Evolutionary conservation across 192 early-diverging fungal species (phyloP), one percentile per base, ranked within the genome.

Genomic region (Coemansia sp.): DNA sequence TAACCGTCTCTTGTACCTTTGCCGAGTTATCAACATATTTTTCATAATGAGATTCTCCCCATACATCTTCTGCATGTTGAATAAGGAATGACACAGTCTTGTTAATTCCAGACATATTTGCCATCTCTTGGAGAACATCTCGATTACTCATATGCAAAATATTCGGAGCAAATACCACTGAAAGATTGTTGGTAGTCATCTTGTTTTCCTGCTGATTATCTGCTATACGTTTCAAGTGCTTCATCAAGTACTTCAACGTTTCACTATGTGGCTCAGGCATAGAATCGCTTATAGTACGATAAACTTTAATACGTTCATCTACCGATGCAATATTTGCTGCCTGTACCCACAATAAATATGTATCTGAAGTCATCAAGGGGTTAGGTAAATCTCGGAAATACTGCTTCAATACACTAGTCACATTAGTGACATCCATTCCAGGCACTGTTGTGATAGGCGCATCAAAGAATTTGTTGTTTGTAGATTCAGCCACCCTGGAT

Each of bases 91-190:
- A 84, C 24, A 91, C 82, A 0, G 78, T 79, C 37, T 80, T 63
- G 68, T 87, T 91, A 50, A 85, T 89, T 32, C 74, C 79, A 9
- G 76, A 77, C 85, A 88, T 91, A 44, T 91, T 86, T 32, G 80
- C 48, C 51, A 91, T 80, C 55, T 88, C 87, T 15, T 64, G 61
- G 14, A 72, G 64, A 24, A 84, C 54, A 46, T 86, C 55, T 37
- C 35, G 44, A 34, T 70, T 75, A 10, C 62, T 75, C 68, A 82
- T 81, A 11, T 83, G 81, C 74, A 91, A 60, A 23, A 98, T 58
- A 5, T 88, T 94, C 9, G 91, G 92, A 4, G 86, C 93, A 86
- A 98, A 95, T 22, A 98, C 91, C 28, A 95, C 92, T 18, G 91
- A 83, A 43, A 98, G 64, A 45, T 97, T 98, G 63, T 93, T 90